These are phyloP conservation scores for Amylocystis lapponica DNA, from an alignment of 768 basidiomycete species.

Conservation along the genomic window DNA sequence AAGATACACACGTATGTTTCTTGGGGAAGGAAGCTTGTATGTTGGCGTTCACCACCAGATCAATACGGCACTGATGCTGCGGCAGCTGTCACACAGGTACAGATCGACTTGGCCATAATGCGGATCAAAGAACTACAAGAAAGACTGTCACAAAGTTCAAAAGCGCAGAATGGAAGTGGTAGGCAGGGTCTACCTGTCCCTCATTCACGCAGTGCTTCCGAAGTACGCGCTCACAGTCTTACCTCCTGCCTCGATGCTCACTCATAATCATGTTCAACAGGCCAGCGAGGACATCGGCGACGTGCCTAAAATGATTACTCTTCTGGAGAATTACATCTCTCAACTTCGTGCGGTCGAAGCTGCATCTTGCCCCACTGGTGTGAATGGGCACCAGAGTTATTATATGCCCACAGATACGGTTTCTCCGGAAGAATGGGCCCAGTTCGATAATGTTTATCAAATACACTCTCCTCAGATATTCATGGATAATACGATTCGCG, in stretches of 20 bases:
- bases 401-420: slow-evolving; percentile 64
- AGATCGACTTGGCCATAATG: slow-evolving; percentile 50
- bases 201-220: no score
- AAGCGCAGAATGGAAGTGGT: neutral
- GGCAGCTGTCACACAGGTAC: slow-evolving; percentile 58
- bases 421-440: slow-evolving; percentile 64
- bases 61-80: slow-evolving; percentile 1
- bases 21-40: slow-evolving; percentile 68
- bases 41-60: slow-evolving; percentile 17
- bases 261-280: neutral
- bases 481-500: slow-evolving; percentile 69
- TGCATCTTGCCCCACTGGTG: slow-evolving; percentile 23
- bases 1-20: slow-evolving; percentile 77
- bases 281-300: slow-evolving; percentile 3
- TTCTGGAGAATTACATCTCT: slow-evolving; percentile 57
- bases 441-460: slow-evolving; percentile 89
- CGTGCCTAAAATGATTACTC: slow-evolving; percentile 46
- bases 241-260: no score
- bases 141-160: neutral
- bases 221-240: no score
- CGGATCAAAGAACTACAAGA: slow-evolving; percentile 47
- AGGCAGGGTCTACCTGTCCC: neutral
- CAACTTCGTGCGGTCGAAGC: slow-evolving; percentile 45
- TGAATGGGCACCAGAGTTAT: slow-evolving; percentile 41
- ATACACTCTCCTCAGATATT: slow-evolving; percentile 81